Evolutionary conservation across 2,329 filamentous ascomycete genomes (phyloP).

Genomic region (Onygenales sp.): DNA sequence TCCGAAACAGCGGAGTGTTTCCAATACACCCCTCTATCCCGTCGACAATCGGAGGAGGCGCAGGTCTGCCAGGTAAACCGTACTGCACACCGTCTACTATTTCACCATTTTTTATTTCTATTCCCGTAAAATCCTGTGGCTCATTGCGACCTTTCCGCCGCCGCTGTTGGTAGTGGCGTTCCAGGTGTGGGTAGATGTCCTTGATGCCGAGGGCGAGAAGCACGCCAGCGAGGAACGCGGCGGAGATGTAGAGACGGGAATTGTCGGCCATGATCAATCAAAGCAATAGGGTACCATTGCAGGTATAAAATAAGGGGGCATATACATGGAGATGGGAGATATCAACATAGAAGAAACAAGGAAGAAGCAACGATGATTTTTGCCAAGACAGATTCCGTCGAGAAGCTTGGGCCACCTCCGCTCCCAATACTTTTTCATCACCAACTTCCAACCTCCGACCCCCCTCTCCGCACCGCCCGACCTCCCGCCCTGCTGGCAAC

Average conservation of each 20-base stretch:
- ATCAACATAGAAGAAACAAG: background rate
- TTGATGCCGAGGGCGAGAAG: slow-evolving; percentile 68
- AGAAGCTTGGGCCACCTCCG: slow-evolving; percentile 19
- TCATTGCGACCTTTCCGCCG: slow-evolving; percentile 16
- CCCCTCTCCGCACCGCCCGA: slow-evolving; percentile 12
- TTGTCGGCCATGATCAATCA: slow-evolving; percentile 21
- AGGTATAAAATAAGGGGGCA: background rate
- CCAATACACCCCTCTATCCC: slow-evolving; percentile 91
- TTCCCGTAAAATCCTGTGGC: background rate
- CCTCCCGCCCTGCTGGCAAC: slow-evolving; percentile 7
- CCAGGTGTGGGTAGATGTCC: slow-evolving; percentile 65
- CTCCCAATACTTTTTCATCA: slow-evolving; percentile 7
- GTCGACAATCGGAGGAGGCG: slow-evolving; percentile 48
- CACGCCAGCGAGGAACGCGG: slow-evolving; percentile 69
- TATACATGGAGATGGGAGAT: background rate
- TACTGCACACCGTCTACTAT: slow-evolving; percentile 10
- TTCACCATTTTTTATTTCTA: slow-evolving; percentile 40
- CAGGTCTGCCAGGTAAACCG: slow-evolving; percentile 17
- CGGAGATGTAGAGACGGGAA: slow-evolving; percentile 19
- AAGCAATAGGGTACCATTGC: background rate
- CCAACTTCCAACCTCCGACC: slow-evolving; percentile 9
- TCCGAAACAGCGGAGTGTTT: slow-evolving; percentile 79
- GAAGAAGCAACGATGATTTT: background rate
- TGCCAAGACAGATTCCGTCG: slow-evolving; percentile 3
- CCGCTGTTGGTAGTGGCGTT: slow-evolving; percentile 50